Base-by-base conservation (phyloP, 352 stramenopile genomes). In the Hyaloperonospora brassicae region DNA sequence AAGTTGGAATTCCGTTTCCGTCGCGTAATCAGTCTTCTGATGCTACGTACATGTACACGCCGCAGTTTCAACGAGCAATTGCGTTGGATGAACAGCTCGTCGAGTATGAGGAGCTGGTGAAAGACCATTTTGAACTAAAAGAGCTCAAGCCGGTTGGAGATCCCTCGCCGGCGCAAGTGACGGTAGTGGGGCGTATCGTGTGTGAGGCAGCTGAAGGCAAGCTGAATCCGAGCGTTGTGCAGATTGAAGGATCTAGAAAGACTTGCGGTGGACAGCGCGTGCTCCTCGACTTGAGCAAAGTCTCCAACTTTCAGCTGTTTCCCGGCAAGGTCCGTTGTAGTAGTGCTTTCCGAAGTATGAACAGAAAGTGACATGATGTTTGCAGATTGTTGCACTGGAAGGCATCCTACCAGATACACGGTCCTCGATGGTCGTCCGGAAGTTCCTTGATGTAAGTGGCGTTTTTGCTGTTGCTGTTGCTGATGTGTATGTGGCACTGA, bases 141-240 rank as follows among this genome's bases (percentile, higher is more conserved):
- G 65, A 85, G 24, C 65, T 89, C 1, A 73, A 81, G 17, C 72
- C 79, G 0, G 70, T 93, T 14, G 81, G 73, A 10, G 81, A 93
- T 53, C 79, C 81, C 11, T 89, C 84, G 9, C 79, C 81, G 0
- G 76, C 81, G 2, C 73, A 78, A 52, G 79, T 90, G 31, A 92
- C 71, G 0, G 77, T 93, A 6, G 82, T 90, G 23, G 84, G 84
- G 5, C 75, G 84, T 36, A 89, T 93, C 38, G 77, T 91, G 41
- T 93, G 84, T 35, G 84, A 93, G 52, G 84, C 81, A 2, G 73
- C 77, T 7, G 84, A 93, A 44, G 84, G 84, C 25, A 93, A 92
- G 52, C 55, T 93, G 14, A 93, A 93, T 52, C 63, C 76, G 31
- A 93, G 79, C 41, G 79, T 90, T 7, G 74, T 89, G 22, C 77